Percentiles rank a stretch among this genome's conserved stretches.
Evolutionary conservation across 208 protist genomes (phyloP).

Genomic region (Leishmania tarentolae): DNA sequence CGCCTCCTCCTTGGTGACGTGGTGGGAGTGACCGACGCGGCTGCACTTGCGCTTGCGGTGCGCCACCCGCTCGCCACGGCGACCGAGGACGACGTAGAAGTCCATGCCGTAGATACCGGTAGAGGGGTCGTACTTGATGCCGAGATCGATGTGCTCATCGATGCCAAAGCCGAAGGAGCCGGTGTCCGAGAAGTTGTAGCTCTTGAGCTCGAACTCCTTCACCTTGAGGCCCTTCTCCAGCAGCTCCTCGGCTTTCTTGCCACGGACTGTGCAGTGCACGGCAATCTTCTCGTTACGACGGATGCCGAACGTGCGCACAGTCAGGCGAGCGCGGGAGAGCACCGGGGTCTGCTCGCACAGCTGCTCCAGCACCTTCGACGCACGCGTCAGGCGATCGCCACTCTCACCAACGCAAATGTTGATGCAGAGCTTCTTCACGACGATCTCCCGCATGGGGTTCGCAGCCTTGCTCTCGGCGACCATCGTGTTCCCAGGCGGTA

Average conservation of each 20-base stretch:
- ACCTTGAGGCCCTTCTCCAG: slow-evolving; percentile 99
- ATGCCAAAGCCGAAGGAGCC: slow-evolving; percentile 99
- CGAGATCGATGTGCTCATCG: slow-evolving; percentile 99
- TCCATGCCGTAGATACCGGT: slow-evolving; percentile 99
- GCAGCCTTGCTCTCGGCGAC: slow-evolving; percentile 87
- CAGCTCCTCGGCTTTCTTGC: slow-evolving; percentile 99
- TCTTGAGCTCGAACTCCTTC: slow-evolving; percentile 99
- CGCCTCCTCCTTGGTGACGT: slow-evolving; percentile 97
- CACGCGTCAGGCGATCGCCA: slow-evolving; percentile 98
- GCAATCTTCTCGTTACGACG: slow-evolving; percentile 99
- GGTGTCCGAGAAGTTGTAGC: slow-evolving; percentile 95
- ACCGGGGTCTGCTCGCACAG: slow-evolving; percentile 98
- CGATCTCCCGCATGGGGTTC: slow-evolving; percentile 98
- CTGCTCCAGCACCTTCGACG: slow-evolving; percentile 99
- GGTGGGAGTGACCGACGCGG: slow-evolving; percentile 95
- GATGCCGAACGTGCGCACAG: slow-evolving; percentile 99
- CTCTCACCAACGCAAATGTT: slow-evolving; percentile 99
- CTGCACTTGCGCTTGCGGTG: slow-evolving; percentile 84
- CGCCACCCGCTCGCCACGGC: slow-evolving; percentile 97
- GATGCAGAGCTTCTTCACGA: slow-evolving; percentile 99
- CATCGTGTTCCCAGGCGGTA: slow-evolving; percentile 46
- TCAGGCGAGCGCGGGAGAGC: slow-evolving; percentile 97
- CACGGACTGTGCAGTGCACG: slow-evolving; percentile 98
- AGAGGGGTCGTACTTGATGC: slow-evolving; percentile 99
- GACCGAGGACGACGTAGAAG: slow-evolving; percentile 98